Base-by-base conservation (phyloP, 2,329 filamentous ascomycete genomes). In the Teratosphaeria zuluensis region DNA sequence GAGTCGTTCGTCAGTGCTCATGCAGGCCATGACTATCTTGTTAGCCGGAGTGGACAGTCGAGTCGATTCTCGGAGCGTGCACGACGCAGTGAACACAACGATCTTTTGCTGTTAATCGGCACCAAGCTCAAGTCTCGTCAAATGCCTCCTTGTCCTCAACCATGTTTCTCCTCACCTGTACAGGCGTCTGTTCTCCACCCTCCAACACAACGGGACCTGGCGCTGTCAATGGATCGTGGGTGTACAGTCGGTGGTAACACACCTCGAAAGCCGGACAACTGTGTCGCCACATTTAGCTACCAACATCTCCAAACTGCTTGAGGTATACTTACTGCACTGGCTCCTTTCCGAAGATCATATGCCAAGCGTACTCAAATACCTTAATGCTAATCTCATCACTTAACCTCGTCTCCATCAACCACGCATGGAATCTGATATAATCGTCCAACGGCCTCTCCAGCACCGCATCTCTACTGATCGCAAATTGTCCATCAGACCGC, bases 401-500 rank as follows among this genome's bases (percentile, higher is more conserved):
- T 54, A 82, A 61, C 0, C 72, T 63, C 1, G 80, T 81, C 3
- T 76, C 66, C 24, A 75, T 54, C 19, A 82, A 65, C 80, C 80
- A 82, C 2, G 74, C 68, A 16, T 77, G 72, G 60, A 76, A 80
- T 12, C 72, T 68, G 58, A 75, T 70, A 60, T 82, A 83, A 30
- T 81, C 79, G 12, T 69, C 72, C 65, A 69, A 75, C 3, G 76
- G 74, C 28, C 76, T 72, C 62, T 77, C 69, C n/a, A 67, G 68
- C 12, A 82, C 73, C 64, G 77, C 77, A 56, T 76, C 75, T 51
- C 70, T 72, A 0, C 77, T 78, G 1, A 78, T 78, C 0, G 77
- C 80, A 64, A 82, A 82, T 61, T 82, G 80, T 3, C 80, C 79
- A 60, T 80, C 82, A 64, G 80, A 83, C 31, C 77, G 77, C 2